Conservation (phyloP, 345 rosid genomes). For the Sapria himalayana region DNA sequence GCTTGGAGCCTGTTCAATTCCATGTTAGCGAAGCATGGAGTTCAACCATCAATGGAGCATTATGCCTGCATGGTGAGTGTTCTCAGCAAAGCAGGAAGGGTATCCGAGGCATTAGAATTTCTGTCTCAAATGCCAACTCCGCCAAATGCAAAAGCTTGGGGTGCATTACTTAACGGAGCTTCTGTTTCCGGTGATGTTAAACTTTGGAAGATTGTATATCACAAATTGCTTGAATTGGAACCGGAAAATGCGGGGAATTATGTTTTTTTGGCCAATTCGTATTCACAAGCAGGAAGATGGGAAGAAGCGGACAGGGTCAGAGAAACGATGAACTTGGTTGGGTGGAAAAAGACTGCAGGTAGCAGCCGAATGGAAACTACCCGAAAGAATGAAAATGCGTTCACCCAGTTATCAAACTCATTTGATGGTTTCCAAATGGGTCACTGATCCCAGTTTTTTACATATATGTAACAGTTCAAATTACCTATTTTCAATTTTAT, state of each 20-base stretch:
- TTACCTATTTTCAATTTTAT: too few species aligned
- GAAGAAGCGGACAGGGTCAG: conserved; percentile 56
- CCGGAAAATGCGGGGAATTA: conserved; percentile 65
- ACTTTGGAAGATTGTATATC: conserved; percentile 35
- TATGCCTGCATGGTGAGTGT: conserved; percentile 69
- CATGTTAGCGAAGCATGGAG: conserved; percentile 23
- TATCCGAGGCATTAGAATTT: conserved; percentile 52
- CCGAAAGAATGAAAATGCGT: too few species aligned
- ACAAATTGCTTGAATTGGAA: conserved; percentile 45
- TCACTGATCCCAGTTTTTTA: too few species aligned
- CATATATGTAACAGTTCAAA: too few species aligned
- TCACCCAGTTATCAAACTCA: too few species aligned
- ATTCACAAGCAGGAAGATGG: conserved; percentile 68
- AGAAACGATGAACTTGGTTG: conserved; percentile 31
- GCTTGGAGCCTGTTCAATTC: conserved; percentile 35
- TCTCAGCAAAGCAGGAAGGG: conserved; percentile 55
- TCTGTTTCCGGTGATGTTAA: conserved; percentile 44
- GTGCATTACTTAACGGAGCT: conserved; percentile 72
- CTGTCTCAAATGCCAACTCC: conserved; percentile 42
- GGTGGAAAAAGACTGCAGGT: conserved; percentile 59
- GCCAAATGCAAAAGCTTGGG: conserved; percentile 69
- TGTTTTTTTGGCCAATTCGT: conserved; percentile 55
- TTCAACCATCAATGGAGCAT: conserved; percentile 49
- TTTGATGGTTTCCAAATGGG: too few species aligned
- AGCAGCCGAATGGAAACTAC: conserved; percentile 55